Conservation (phyloP, 139 green algal genomes). For the Spirogloea muscicola region DNA sequence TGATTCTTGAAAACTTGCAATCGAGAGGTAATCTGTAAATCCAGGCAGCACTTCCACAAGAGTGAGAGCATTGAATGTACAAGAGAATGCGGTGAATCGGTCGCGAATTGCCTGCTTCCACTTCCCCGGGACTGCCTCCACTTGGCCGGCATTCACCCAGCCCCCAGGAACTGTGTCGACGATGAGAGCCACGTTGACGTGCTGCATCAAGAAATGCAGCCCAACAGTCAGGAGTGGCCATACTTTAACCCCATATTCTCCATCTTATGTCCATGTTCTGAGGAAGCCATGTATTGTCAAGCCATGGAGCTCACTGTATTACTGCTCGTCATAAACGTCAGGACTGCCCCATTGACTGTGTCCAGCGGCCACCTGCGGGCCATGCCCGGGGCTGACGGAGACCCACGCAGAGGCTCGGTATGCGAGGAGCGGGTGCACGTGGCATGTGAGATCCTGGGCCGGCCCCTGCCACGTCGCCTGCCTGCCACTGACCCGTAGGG, state of each 20-base stretch:
- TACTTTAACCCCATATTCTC: background rate
- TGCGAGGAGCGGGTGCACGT: slow-evolving; percentile 2
- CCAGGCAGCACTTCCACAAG: too few relatives aligned
- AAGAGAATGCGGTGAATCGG: too few relatives aligned
- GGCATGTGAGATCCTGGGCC: background rate
- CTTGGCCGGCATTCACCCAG: slow-evolving; percentile 16
- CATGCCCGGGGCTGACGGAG: background rate
- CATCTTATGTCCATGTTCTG: background rate
- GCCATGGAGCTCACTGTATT: background rate
- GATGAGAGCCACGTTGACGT: background rate
- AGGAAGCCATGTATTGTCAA: too few relatives aligned
- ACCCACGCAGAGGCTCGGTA: slow-evolving; percentile 35
- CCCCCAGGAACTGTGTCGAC: slow-evolving; percentile 18
- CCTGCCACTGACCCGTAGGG: slow-evolving; percentile 17
- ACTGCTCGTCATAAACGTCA: too few relatives aligned
- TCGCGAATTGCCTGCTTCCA: too few relatives aligned
- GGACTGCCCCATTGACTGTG: too few relatives aligned
- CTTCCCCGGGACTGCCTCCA: slow-evolving; percentile 7
- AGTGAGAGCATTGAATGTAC: too few relatives aligned
- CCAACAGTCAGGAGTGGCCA: too few relatives aligned
- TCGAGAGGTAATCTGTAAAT: too few relatives aligned
- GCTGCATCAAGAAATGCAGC: background rate
- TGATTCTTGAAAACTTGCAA: too few relatives aligned
- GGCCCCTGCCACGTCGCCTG: slow-evolving; percentile 17
- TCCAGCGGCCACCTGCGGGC: too few relatives aligned